Conservation (phyloP, 495 filamentous ascomycete genomes). For the Penicillium mononematosum region DNA sequence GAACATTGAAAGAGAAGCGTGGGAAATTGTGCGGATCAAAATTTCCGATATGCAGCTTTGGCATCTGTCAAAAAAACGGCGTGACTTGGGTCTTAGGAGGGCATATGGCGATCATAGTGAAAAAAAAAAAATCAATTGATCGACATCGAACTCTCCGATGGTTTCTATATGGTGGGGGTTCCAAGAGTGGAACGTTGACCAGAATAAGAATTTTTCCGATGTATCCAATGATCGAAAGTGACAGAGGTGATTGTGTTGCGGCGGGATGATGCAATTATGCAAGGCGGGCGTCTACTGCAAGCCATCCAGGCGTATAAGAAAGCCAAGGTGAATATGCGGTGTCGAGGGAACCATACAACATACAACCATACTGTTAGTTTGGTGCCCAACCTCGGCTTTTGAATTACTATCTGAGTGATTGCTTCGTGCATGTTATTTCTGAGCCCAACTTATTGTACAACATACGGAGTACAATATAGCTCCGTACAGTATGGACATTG, state of each 20-base stretch:
- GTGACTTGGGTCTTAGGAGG: conserved; percentile 6
- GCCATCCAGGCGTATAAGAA: conserved; percentile 15
- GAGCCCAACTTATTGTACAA: not conserved
- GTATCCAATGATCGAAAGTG: conserved; percentile 9
- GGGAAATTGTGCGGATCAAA: not conserved
- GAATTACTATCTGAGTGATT: not conserved
- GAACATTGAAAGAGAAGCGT: not conserved
- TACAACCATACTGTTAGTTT: not conserved
- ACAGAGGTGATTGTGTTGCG: conserved; percentile 10
- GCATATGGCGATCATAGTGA: not conserved
- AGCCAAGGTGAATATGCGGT: conserved; percentile 17
- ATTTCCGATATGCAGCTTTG: conserved; percentile 12
- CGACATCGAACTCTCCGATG: not conserved
- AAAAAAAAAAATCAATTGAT: not conserved
- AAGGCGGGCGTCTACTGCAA: conserved; percentile 22
- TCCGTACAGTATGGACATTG: not conserved
- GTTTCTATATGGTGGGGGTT: not conserved
- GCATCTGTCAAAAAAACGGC: conserved; percentile 17
- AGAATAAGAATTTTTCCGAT: conserved; percentile 2
- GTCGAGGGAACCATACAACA: not conserved
- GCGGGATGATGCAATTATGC: conserved; percentile 27
- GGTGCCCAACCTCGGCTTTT: conserved; percentile 9
- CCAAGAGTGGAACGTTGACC: not conserved
- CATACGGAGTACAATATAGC: too few species aligned
- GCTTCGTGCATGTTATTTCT: not conserved